phyloP scores from a whole-genome alignment of 139 green algal genomes.

The Coelastrella sp. region DNA sequence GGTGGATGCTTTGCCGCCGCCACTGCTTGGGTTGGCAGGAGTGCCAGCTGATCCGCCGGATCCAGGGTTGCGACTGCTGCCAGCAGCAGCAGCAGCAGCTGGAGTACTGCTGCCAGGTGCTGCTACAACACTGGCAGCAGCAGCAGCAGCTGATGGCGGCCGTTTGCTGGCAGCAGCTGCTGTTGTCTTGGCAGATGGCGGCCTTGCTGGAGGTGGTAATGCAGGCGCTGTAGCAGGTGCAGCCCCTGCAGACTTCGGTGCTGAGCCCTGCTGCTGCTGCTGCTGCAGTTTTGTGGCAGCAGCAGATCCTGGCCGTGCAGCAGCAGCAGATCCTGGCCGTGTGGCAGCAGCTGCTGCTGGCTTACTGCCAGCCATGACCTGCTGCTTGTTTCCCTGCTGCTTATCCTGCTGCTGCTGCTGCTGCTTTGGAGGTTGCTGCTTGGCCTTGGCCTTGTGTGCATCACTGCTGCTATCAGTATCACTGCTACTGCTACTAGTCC shows the following conservation, averaged over 20 bases:
- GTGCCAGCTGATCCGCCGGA: neutral
- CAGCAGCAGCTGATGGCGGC: neutral
- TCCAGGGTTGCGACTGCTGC: too few relatives aligned
- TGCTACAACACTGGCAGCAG: neutral
- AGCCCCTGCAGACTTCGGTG: neutral
- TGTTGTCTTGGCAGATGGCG: neutral
- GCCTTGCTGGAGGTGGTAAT: too few relatives aligned
- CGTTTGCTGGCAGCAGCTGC: neutral
- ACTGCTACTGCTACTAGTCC: too few relatives aligned
- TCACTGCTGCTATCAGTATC: too few relatives aligned
- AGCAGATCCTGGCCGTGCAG: neutral
- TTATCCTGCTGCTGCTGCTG: constrained; percentile 1
- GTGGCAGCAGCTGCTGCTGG: too few relatives aligned
- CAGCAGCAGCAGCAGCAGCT: neutral
- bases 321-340: too few relatives aligned
- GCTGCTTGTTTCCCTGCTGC: neutral
- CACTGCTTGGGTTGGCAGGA: too few relatives aligned
- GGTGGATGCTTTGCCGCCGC: neutral
- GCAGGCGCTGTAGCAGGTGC: neutral
- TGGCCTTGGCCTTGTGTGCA: too few relatives aligned
- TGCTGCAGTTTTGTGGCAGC: neutral
- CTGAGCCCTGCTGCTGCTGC: neutral
- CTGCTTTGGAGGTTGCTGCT: neutral
- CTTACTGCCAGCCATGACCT: neutral
- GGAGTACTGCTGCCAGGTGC: too few relatives aligned